phyloP scores from a whole-genome alignment of 2,329 filamentous ascomycete species.

The Hysterium pulicare region DNA sequence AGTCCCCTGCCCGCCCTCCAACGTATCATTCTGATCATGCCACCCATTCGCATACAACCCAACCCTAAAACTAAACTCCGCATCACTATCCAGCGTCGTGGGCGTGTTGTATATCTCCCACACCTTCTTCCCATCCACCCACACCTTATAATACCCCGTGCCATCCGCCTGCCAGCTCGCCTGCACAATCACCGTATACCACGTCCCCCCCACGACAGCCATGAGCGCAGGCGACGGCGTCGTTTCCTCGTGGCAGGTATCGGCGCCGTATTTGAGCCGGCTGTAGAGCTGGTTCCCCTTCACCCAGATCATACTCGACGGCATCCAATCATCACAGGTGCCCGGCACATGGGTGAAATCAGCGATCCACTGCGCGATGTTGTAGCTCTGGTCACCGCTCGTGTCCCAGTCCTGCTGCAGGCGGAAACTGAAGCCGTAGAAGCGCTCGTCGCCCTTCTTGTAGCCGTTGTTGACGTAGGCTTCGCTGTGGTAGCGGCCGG shows the following conservation, averaged over 20 bases:
- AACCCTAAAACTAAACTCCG: conserved; percentile 45
- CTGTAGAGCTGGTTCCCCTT: conserved; percentile 43
- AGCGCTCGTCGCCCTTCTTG: conserved; percentile 44
- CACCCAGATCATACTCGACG: conserved; percentile 49
- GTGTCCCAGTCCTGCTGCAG: conserved; percentile 48
- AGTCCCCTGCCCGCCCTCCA: conserved; percentile 41
- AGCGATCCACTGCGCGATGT: conserved; percentile 53
- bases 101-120: conserved; percentile 38
- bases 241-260: conserved; percentile 32
- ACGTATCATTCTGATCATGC: conserved; percentile 41
- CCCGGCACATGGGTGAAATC: conserved; percentile 38
- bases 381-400: conserved; percentile 43
- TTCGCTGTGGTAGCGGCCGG: conserved; percentile 51
- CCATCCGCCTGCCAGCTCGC: conserved; percentile 45
- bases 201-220: conserved; percentile 42
- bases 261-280: conserved; percentile 42
- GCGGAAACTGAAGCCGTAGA: conserved; percentile 53
- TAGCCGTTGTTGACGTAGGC: conserved; percentile 45
- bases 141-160: conserved; percentile 47
- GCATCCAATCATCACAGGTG: conserved; percentile 50
- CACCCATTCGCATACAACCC: conserved; percentile 52
- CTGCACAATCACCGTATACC: conserved; percentile 49
- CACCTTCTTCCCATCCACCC: conserved; percentile 47
- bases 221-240: conserved; percentile 32
- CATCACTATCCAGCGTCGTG: conserved; percentile 47